Conservation (phyloP, 2,329 filamentous ascomycete genomes). For the Pseudocercospora musae region DNA sequence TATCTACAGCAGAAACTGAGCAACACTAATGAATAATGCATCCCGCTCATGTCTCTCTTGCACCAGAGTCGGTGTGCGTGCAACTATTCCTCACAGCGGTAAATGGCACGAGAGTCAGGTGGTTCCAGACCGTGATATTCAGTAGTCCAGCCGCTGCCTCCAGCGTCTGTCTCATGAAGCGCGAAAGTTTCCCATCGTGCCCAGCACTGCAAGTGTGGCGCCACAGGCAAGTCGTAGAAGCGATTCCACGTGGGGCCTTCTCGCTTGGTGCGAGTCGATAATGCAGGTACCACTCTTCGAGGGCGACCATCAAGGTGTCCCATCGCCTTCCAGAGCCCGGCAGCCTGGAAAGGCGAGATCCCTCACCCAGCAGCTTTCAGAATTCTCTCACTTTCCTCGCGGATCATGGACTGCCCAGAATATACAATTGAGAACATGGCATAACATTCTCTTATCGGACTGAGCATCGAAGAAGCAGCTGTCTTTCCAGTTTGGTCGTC, state of each 20-base stretch:
- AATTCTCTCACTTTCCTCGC: not conserved
- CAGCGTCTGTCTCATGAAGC: not conserved
- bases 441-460: not conserved
- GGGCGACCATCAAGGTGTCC: not conserved
- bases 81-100: not conserved
- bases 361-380: not conserved
- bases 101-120: too few species aligned
- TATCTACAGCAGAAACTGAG: not conserved
- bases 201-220: not conserved
- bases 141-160: too few species aligned
- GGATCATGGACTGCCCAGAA: not conserved
- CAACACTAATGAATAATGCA: not conserved
- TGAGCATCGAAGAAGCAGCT: not conserved
- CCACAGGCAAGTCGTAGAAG: not conserved
- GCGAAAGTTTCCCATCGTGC: not conserved
- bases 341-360: not conserved
- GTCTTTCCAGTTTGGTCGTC: not conserved
- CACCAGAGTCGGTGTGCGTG: not conserved
- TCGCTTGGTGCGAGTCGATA: not conserved
- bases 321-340: not conserved
- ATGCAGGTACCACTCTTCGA: not conserved
- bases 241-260: not conserved
- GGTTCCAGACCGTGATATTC: not conserved
- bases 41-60: slow-evolving; percentile 7
- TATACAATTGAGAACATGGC: not conserved